Base-by-base conservation (phyloP, 2,329 filamentous ascomycete species). In the Pyrenochaeta sp. region DNA sequence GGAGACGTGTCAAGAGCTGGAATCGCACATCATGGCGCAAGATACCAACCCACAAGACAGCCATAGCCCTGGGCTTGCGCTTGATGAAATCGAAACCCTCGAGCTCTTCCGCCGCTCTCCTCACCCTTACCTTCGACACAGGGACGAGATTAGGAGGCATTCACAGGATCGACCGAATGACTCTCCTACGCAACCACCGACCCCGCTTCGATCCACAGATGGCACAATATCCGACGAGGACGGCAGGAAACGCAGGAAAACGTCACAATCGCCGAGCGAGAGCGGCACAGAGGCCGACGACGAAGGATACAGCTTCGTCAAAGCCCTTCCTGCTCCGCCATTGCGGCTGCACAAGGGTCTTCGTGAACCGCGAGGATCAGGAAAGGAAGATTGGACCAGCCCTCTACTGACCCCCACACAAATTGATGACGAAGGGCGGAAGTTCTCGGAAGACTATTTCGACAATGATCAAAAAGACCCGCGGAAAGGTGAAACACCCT, bases 271-370 rank as follows among this genome's bases (percentile, higher is more conserved):
- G 32, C 85, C 85, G 10, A 97, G 91, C 74, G 93, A 97, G 64
- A 97, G 92, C 73, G 94, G 94, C 20, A 96, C 93, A 15, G 94
- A 98, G 73, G 94, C 94, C 33, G 94, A 97, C 68, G 94, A 98
- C 78, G 94, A 98, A 75, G 90, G 93, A 59, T 82, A 81, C 37
- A 74, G 78, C 4, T 88, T 94, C 63, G 81, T 97, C 51, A 95
- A 90, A 73, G 90, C 92, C 0, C 79, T 97, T 18, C 93, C 94
- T 1, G 91, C 93, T 2, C 90, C 93, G 2, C 88, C 83, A n/a
- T 64, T 83, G 7, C 84, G 87, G 56, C 82, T 86, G 29, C 88
- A 90, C 71, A 97, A 97, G 77, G 93, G 92, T 7, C 75, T 97
- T 43, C 84, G 89, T 54, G 88, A 85, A 53, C 61, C 72, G 30